Evolutionary conservation across 805 yeast species (phyloP).

Genomic region (Hanseniaspora meyeri): DNA sequence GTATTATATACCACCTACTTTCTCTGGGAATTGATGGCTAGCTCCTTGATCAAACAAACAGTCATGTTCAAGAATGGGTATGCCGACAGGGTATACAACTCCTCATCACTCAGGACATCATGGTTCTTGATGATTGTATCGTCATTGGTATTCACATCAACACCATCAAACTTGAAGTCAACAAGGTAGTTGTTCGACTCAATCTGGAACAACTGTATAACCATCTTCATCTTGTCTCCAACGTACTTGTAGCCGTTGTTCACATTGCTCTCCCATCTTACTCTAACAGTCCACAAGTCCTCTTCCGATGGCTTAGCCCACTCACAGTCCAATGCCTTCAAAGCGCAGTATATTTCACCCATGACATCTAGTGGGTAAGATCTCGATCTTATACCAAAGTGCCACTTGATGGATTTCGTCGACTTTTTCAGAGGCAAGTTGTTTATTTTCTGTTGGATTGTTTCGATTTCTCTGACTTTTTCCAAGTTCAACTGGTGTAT

Average conservation of each 20-base stretch:
- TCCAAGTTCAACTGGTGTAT: conserved; percentile 42
- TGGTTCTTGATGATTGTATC: conserved; percentile 21
- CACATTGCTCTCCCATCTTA: conserved; percentile 50
- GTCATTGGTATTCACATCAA: conserved; percentile 50
- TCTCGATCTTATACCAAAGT: conserved; percentile 90
- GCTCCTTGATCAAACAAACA: conserved; percentile 84
- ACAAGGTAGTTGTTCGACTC: conserved; percentile 93
- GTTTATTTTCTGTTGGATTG: conserved; percentile 11
- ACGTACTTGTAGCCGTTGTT: conserved; percentile 37
- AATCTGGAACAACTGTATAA: conserved; percentile 85
- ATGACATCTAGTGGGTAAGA: conserved; percentile 95
- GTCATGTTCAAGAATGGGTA: conserved; percentile 91
- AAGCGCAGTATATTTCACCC: conserved; percentile 94
- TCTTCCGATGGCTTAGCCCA: conserved; percentile 94
- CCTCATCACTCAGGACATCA: conserved; percentile 40
- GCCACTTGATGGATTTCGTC: conserved; percentile 76
- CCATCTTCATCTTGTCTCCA: conserved; percentile 89
- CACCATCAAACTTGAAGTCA: conserved; percentile 95
- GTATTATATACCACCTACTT: not conserved
- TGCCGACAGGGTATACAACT: conserved; percentile 82
- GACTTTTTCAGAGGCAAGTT: conserved; percentile 45
- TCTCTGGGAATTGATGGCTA: conserved; percentile 59
- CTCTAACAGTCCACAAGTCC: conserved; percentile 90
- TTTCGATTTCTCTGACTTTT: conserved; percentile 10
- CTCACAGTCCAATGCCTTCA: conserved; percentile 88